Percentiles rank a stretch among this genome's conserved stretches.
Evolutionary conservation across 768 basidiomycete species (phyloP).

Genomic region (Piloderma croceum): DNA sequence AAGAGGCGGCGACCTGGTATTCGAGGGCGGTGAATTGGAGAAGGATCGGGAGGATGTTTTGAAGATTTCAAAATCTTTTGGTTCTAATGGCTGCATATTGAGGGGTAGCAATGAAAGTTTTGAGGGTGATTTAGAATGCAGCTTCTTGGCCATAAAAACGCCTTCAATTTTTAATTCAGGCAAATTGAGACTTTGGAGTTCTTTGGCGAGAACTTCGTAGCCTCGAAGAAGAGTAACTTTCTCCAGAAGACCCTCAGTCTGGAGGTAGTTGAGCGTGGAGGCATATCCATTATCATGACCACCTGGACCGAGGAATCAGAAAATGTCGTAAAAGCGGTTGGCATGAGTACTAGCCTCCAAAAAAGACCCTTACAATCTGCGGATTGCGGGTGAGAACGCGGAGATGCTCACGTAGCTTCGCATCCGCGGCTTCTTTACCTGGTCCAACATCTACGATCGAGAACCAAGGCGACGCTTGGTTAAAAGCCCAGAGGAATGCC

Average conservation of each 20-base stretch:
- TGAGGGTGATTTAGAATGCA: slow-evolving; percentile 7
- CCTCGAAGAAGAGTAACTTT: slow-evolving; percentile 37
- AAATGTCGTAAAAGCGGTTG: background rate
- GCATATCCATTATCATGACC: slow-evolving; percentile 40
- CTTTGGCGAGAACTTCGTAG: slow-evolving; percentile 31
- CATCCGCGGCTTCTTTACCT: slow-evolving; percentile 39
- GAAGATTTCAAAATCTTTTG: slow-evolving; percentile 23
- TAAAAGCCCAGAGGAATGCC: slow-evolving; percentile 33
- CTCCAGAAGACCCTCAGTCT: slow-evolving; percentile 33
- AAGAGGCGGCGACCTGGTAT: too few species aligned
- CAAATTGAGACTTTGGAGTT: slow-evolving; percentile 26
- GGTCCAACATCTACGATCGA: slow-evolving; percentile 37
- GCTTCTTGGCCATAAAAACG: slow-evolving; percentile 31
- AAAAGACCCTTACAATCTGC: slow-evolving; percentile 35
- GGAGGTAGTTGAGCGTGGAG: slow-evolving; percentile 30
- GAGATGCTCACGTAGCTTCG: slow-evolving; percentile 44
- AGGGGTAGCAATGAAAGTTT: slow-evolving; percentile 1
- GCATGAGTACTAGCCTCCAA: slow-evolving; percentile 26
- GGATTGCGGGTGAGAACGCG: slow-evolving; percentile 52
- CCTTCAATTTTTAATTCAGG: slow-evolving; percentile 29
- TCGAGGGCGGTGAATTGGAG: background rate
- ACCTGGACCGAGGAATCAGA: slow-evolving; percentile 10
- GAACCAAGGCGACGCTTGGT: slow-evolving; percentile 35
- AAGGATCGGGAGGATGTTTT: too few species aligned
- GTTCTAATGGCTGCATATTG: slow-evolving; percentile 5